Conservation (phyloP, 108 stramenopile genomes). For the Ochromonas danica region DNA sequence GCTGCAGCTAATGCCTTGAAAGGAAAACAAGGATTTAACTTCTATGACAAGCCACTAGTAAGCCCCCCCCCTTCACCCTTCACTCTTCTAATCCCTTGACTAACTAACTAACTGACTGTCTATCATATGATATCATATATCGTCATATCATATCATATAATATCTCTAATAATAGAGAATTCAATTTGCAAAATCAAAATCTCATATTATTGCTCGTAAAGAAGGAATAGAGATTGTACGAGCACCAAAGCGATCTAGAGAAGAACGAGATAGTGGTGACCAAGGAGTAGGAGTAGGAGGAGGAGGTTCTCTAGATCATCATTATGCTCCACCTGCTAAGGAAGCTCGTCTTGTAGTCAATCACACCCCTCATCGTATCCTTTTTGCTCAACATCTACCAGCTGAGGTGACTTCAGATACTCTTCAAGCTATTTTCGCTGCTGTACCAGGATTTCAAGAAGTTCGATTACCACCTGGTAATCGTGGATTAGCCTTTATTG, state of each 20-base stretch:
- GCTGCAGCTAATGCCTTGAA: constrained; percentile 80
- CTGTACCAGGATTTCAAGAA: constrained; percentile 83
- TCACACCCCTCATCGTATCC: constrained; percentile 48
- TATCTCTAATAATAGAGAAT: constrained; percentile 48
- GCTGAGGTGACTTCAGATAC: constrained; percentile 56
- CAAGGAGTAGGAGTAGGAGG: constrained; percentile 49
- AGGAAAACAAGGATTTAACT: constrained; percentile 79
- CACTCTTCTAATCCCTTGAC: too few species aligned
- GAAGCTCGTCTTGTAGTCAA: background rate
- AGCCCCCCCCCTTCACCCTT: background rate
- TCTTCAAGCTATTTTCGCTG: constrained; percentile 85
- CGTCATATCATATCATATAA: background rate
- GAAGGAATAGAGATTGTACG: constrained; percentile 54
- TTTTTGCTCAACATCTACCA: constrained; percentile 42
- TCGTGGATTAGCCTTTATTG: constrained; percentile 78
- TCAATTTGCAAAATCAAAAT: constrained; percentile 77
- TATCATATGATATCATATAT: constrained; percentile 18
- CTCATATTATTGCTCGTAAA: constrained; percentile 76
- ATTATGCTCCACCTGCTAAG: constrained; percentile 2
- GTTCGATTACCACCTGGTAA: constrained; percentile 67
- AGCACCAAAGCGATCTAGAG: background rate
- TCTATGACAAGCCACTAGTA: constrained; percentile 78
- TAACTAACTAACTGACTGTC: background rate
- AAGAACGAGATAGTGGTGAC: constrained; percentile 8
- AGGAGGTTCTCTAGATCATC: constrained; percentile 3